Conservation (phyloP, 1,139 yeast species). For the Geotrichum macrosporum region DNA sequence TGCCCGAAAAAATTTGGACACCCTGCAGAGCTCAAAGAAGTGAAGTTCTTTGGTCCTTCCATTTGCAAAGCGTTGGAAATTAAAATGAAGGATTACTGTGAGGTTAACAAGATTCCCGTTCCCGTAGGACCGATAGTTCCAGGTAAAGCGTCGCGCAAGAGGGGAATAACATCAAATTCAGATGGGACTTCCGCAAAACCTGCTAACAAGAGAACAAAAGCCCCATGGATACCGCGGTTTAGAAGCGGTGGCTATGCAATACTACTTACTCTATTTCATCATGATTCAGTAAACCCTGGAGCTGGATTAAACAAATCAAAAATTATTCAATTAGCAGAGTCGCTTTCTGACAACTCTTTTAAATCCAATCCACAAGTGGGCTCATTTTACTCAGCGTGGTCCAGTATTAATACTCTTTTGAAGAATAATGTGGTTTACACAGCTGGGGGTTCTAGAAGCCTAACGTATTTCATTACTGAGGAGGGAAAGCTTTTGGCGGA, state of each 20-base stretch:
- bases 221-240: slow-evolving; percentile 63
- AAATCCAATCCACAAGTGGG: slow-evolving; percentile 54
- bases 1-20: slow-evolving; percentile 45
- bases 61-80: slow-evolving; percentile 48
- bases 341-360: slow-evolving; percentile 64
- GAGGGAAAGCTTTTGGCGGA: slow-evolving; percentile 67
- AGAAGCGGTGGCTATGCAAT: slow-evolving; percentile 89
- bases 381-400: slow-evolving; percentile 75
- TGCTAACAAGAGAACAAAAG: slow-evolving; percentile 32
- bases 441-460: slow-evolving; percentile 46
- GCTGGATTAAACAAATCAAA: slow-evolving; percentile 53
- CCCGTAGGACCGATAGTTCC: slow-evolving; percentile 7
- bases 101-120: slow-evolving; percentile 37
- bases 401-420: slow-evolving; percentile 57
- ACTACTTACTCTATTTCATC: slow-evolving; percentile 55
- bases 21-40: slow-evolving; percentile 48
- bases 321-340: slow-evolving; percentile 53
- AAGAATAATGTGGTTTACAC: slow-evolving; percentile 58
- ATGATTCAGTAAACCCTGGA: slow-evolving; percentile 48
- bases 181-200: slow-evolving; percentile 16
- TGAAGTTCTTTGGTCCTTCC: slow-evolving; percentile 61
- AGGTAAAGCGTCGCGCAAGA: slow-evolving; percentile 26
- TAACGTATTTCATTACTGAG: slow-evolving; percentile 69
- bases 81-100: slow-evolving; percentile 47
- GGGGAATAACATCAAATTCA: slow-evolving; percentile 61